Evolutionary conservation across 148 eudicot genomes (phyloP).

Genomic region (Chenopodium berlandieri): DNA sequence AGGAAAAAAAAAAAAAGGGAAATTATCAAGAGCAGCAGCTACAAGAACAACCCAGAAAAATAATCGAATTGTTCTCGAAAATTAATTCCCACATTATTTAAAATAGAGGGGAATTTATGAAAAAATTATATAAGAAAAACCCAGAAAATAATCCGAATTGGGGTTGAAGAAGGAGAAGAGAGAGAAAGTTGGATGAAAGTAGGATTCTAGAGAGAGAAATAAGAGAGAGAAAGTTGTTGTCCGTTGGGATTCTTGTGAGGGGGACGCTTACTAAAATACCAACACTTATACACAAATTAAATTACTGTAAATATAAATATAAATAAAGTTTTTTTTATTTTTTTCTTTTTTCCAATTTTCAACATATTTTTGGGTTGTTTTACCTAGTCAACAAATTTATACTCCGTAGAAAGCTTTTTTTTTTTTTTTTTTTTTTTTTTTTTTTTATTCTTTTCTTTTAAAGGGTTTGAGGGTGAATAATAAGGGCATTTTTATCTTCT

Average conservation of each 20-base stretch:
- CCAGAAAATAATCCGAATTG: not conserved
- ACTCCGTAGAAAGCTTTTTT: not conserved
- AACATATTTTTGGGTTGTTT: not conserved
- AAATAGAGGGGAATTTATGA: not conserved
- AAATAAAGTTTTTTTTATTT: not conserved
- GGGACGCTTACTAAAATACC: conserved; percentile 6
- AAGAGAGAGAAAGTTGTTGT: conserved; percentile 19
- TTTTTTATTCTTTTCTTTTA: too few species aligned
- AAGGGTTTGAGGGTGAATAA: too few species aligned
- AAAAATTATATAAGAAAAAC: not conserved
- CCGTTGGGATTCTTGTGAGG: conserved; percentile 32
- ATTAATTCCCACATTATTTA: conserved; percentile 4
- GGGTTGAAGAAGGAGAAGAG: not conserved
- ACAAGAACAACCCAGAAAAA: conserved; percentile 21
- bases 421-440: too few species aligned
- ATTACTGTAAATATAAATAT: too few species aligned
- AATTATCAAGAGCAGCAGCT: not conserved
- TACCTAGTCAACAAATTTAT: not conserved
- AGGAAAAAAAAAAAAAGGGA: not conserved
- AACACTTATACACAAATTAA: not conserved
- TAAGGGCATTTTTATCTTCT: too few species aligned
- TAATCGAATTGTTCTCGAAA: not conserved
- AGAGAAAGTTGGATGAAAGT: conserved; percentile 14
- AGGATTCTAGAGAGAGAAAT: conserved; percentile 25
- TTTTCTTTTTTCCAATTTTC: not conserved